Percentiles rank a stretch among this genome's conserved stretches.
Conservation (phyloP, 768 basidiomycete genomes). For the Lactifluus echinatus region DNA sequence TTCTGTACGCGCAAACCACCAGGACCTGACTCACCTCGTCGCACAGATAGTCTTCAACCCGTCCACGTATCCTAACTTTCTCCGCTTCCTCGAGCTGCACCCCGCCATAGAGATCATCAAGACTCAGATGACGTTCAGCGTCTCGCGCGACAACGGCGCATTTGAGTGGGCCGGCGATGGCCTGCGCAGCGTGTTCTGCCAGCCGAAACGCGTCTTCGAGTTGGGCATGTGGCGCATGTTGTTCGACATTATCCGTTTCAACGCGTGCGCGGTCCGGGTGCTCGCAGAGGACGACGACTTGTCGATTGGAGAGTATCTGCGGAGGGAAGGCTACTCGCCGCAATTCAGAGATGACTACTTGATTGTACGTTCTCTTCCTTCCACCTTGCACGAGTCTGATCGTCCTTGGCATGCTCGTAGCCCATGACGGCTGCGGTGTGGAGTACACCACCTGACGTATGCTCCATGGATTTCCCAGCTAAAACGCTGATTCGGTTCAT, state of each 20-base stretch:
- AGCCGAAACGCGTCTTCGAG: conserved; percentile 50
- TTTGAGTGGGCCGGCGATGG: conserved; percentile 77
- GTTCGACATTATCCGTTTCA: conserved; percentile 66
- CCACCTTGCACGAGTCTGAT: neutral
- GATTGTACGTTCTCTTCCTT: conserved; percentile 39
- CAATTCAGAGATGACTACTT: conserved; percentile 68
- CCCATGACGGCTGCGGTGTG: conserved; percentile 78
- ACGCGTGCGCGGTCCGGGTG: conserved; percentile 51
- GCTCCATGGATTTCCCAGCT: conserved; percentile 62
- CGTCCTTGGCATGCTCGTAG: conserved; percentile 22
- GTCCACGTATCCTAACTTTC: conserved; percentile 69
- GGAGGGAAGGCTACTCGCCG: conserved; percentile 55
- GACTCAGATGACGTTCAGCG: conserved; percentile 72
- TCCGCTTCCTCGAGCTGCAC: conserved; percentile 50
- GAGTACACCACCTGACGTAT: conserved; percentile 67
- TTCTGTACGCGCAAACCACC: no score
- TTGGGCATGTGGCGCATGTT: conserved; percentile 64
- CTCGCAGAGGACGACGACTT: conserved; percentile 28
- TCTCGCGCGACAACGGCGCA: conserved; percentile 57
- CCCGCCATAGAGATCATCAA: conserved; percentile 41
- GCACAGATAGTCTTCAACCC: conserved; percentile 72
- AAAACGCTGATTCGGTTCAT: conserved; percentile 62
- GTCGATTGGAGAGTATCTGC: conserved; percentile 48
- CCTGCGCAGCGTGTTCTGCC: conserved; percentile 56
- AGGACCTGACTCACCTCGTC: neutral